phyloP scores from a whole-genome alignment of 768 basidiomycete genomes.

The Favolaschia claudopus region DNA sequence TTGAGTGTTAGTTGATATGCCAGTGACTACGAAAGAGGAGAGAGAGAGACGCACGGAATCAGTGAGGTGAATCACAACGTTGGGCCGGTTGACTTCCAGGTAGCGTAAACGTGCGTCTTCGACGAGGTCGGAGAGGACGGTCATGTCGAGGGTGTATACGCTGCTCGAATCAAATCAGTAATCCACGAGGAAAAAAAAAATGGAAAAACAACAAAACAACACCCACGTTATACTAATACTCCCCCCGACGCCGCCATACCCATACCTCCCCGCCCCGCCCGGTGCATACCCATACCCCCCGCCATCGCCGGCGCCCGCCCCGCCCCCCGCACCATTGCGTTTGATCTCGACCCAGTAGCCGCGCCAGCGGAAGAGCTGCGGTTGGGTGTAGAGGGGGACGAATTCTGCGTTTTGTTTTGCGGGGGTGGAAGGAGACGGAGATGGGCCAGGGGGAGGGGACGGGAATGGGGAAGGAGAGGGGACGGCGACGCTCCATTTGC shows the following conservation, averaged over 20 bases:
- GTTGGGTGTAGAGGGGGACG: constrained; percentile 47
- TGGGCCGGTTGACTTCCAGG: constrained; percentile 46
- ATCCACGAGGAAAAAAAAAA: too few species aligned
- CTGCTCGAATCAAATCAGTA: constrained; percentile 31
- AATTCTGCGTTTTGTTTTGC: constrained; percentile 51
- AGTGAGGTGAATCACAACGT: constrained; percentile 49
- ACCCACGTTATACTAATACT: constrained; percentile 44
- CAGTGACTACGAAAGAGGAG: not conserved
- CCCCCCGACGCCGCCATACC: not conserved
- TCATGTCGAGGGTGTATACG: constrained; percentile 52
- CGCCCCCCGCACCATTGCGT: constrained; percentile 25
- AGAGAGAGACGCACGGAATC: constrained; percentile 37
- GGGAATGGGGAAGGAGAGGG: too few species aligned
- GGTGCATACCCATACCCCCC: constrained; percentile 11
- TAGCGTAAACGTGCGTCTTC: constrained; percentile 52
- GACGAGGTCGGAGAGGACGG: constrained; percentile 49
- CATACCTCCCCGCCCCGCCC: not conserved
- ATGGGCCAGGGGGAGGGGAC: too few species aligned
- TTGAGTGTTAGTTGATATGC: not conserved
- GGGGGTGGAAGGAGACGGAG: too few species aligned
- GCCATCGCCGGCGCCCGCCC: not conserved
- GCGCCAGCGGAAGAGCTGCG: constrained; percentile 54
- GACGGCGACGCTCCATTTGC: constrained; percentile 24
- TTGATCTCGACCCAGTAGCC: constrained; percentile 52
- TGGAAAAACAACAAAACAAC: too few species aligned